Conservation (phyloP, 164 flowering plant genomes). For the Vitis vinifera region DNA sequence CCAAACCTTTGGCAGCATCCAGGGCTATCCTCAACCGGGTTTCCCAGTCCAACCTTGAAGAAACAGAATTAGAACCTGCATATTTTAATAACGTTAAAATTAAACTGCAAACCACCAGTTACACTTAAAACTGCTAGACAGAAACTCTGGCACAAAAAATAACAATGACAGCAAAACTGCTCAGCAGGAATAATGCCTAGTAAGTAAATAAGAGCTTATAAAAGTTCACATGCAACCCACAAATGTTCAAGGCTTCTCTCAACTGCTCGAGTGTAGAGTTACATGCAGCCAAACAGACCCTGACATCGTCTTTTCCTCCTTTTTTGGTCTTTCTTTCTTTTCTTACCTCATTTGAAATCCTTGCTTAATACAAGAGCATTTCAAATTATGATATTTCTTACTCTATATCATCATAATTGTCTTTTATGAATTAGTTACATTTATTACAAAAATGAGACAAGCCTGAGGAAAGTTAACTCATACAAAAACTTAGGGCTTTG, state of each 20-base stretch:
- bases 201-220: neutral
- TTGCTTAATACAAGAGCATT: too few species aligned
- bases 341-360: too few species aligned
- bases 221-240: neutral
- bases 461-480: neutral
- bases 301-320: too few species aligned
- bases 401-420: too few species aligned
- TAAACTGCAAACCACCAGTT: neutral
- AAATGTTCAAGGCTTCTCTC: neutral
- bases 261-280: too few species aligned
- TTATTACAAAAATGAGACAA: neutral
- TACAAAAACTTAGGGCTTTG: neutral
- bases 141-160: neutral
- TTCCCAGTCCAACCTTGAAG: constrained; percentile 78
- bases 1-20: constrained; percentile 97
- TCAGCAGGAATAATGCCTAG: neutral
- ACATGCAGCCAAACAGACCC: too few species aligned
- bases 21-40: constrained; percentile 85
- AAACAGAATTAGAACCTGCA: constrained; percentile 48
- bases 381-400: too few species aligned
- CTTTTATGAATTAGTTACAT: too few species aligned
- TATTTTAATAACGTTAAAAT: constrained; percentile 2
- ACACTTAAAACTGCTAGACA: neutral
- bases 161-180: neutral
- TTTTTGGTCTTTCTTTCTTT: too few species aligned